Percentiles rank a stretch among this genome's conserved stretches.
Conservation (phyloP, 2,329 filamentous ascomycete genomes). For the Alternaria atra region DNA sequence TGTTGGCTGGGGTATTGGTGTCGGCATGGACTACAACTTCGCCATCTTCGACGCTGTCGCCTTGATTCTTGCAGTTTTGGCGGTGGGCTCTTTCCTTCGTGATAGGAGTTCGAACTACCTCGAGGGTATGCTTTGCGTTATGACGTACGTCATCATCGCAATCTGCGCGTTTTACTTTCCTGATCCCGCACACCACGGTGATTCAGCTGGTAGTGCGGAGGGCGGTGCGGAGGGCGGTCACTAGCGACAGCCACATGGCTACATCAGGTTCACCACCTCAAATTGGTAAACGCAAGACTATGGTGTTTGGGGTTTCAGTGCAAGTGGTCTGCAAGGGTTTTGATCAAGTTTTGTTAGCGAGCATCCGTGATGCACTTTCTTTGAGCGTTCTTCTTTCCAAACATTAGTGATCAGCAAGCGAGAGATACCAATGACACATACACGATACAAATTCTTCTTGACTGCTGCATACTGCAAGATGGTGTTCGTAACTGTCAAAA, state of each 20-base stretch:
- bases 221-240: constrained; percentile 9
- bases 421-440: constrained; percentile 14
- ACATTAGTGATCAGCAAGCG: constrained; percentile 25
- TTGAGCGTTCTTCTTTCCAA: constrained; percentile 3
- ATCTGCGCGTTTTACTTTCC: constrained; percentile 70
- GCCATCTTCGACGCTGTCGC: constrained; percentile 86
- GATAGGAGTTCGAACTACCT: constrained; percentile 92
- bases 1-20: constrained; percentile 78
- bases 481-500: background rate
- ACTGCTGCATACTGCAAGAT: background rate
- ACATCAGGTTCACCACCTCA: background rate
- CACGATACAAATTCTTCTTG: background rate
- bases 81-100: constrained; percentile 85
- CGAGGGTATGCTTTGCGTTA: constrained; percentile 82
- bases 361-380: constrained; percentile 15
- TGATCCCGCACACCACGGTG: constrained; percentile 51
- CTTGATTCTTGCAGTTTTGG: constrained; percentile 83
- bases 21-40: constrained; percentile 79
- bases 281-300: background rate
- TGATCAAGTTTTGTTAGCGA: constrained; percentile 6
- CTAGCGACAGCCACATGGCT: background rate
- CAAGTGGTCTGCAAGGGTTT: background rate
- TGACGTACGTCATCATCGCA: constrained; percentile 71
- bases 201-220: background rate
- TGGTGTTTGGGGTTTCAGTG: constrained; percentile 5